Percentiles rank a stretch among this genome's conserved stretches.
phyloP scores from a whole-genome alignment of 306 rosid genomes.

The Abrus precatorius region DNA sequence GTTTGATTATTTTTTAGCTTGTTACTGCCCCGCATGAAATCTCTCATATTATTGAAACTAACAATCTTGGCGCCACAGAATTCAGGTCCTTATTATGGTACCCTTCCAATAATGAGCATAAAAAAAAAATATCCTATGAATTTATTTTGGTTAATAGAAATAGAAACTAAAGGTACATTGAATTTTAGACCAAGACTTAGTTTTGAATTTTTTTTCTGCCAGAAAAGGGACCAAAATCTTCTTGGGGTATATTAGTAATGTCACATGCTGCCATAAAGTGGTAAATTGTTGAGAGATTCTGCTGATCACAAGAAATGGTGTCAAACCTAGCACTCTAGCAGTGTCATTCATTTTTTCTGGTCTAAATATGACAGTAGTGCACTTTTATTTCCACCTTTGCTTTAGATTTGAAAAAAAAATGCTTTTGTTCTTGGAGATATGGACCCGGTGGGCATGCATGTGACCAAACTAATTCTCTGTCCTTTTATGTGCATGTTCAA shows the following conservation, averaged over 20 bases:
- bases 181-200: conserved; percentile 21
- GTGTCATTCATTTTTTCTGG: conserved; percentile 1
- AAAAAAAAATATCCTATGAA: not conserved
- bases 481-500: not conserved
- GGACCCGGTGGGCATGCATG: not conserved
- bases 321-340: not conserved
- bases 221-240: not conserved
- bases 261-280: not conserved
- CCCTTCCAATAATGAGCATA: not conserved
- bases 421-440: not conserved
- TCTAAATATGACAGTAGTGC: not conserved
- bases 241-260: conserved; percentile 9
- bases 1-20: conserved; percentile 14
- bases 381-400: not conserved
- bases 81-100: not conserved
- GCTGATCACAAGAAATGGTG: not conserved
- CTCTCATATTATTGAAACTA: conserved; percentile 37
- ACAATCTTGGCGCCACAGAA: not conserved
- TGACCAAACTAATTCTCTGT: not conserved
- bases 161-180: conserved; percentile 20
- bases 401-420: conserved; percentile 2
- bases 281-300: conserved; percentile 3
- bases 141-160: not conserved
- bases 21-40: conserved; percentile 2
- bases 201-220: conserved; percentile 6